Evolutionary conservation across 257 asterid genomes (phyloP).

Genomic region (Thymus mandschuricus): DNA sequence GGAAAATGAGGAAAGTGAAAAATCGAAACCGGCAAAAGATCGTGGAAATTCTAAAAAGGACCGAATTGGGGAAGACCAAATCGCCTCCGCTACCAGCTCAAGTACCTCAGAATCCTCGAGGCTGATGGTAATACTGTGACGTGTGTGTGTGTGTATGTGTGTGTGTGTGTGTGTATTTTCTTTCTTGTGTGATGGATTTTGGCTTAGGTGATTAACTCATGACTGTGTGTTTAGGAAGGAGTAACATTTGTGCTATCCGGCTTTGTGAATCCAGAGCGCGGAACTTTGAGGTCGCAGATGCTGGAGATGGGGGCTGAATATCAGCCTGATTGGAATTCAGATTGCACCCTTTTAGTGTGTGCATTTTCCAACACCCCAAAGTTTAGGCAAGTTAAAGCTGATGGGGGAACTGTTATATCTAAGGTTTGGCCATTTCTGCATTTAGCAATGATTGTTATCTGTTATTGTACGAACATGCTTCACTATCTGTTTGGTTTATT

Average conservation of each 20-base stretch:
- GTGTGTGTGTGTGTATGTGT: background rate
- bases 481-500: constrained; percentile 10
- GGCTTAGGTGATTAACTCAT: background rate
- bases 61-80: constrained; percentile 25
- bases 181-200: background rate
- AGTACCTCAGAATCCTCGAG: constrained; percentile 51
- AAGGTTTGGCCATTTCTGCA: constrained; percentile 51
- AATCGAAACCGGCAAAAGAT: constrained; percentile 34
- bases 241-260: constrained; percentile 87
- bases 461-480: background rate
- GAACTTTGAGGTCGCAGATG: constrained; percentile 74
- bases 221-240: constrained; percentile 63
- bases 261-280: constrained; percentile 93
- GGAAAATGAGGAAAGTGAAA: constrained; percentile 40
- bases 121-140: constrained; percentile 55
- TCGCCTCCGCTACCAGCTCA: constrained; percentile 36
- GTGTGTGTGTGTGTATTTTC: background rate
- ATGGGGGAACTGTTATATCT: constrained; percentile 82
- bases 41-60: constrained; percentile 35
- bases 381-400: constrained; percentile 85
- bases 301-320: constrained; percentile 96
- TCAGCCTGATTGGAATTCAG: constrained; percentile 86
- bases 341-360: constrained; percentile 81
- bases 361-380: constrained; percentile 91
- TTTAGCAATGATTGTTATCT: background rate